Evolutionary conservation across 352 stramenopile species (phyloP).

Genomic region (Pythium brassicae): DNA sequence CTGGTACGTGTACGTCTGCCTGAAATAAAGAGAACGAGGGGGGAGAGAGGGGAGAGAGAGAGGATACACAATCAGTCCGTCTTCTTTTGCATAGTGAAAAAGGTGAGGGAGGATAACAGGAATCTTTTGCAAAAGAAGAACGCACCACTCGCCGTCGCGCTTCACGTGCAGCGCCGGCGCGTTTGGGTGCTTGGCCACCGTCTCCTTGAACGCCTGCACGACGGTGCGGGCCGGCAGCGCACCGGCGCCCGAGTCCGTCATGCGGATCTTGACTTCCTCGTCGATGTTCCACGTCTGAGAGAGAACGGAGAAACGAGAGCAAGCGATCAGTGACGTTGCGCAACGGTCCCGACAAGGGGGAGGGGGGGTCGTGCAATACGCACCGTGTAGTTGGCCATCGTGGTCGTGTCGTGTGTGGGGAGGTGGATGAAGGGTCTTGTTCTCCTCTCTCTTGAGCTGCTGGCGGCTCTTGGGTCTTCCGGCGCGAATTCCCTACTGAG

Average conservation of each 20-base stretch:
- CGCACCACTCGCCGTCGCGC: conserved; percentile 66
- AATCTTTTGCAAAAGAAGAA: conserved; percentile 5
- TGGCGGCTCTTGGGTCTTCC: conserved; percentile 12
- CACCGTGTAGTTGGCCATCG: conserved; percentile 32
- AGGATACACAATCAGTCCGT: conserved; percentile 3
- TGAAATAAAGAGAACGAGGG: conserved; percentile 7
- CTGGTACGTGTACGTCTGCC: conserved; percentile 61
- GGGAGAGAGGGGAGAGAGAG: too few relatives aligned
- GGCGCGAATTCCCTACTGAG: conserved; percentile 45
- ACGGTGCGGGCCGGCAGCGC: conserved; percentile 44
- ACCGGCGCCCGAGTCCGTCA: conserved; percentile 45
- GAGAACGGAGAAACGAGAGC: not conserved
- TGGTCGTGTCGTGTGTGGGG: not conserved
- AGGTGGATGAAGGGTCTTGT: too few relatives aligned
- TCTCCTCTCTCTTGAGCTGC: not conserved
- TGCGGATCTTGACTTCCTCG: conserved; percentile 76
- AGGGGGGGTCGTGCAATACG: not conserved
- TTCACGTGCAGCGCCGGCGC: conserved; percentile 67
- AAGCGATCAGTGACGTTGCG: conserved; percentile 19
- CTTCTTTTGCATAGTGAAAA: not conserved
- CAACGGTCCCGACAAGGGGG: conserved; percentile 35
- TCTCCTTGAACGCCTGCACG: conserved; percentile 56
- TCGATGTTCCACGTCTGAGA: conserved; percentile 80
- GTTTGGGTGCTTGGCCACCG: conserved; percentile 42
- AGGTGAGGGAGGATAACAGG: not conserved